Base-by-base conservation (phyloP, 163 green algal species). In the Scenedesmus sp. region DNA sequence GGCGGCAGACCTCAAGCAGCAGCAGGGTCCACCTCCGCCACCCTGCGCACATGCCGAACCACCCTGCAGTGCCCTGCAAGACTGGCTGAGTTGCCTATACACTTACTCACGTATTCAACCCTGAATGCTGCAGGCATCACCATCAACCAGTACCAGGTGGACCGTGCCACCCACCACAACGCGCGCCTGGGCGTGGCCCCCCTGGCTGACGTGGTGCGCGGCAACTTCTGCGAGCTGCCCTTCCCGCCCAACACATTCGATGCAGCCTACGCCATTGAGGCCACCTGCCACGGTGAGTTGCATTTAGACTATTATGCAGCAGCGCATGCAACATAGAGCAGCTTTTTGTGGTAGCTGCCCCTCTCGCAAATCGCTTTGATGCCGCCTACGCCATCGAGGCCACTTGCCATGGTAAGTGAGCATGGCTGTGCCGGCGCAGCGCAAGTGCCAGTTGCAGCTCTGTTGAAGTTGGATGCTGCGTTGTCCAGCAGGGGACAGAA, bases 91-190 rank as follows among this genome's bases (percentile, higher is more conserved):
- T 70, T 12, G 13, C 62, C 13, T 15, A 70, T 15, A 20, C 62
- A 70, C 62, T 70, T 15, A 70, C 62, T 70, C 62, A 70, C 62
- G 15, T 79, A n/a, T n/a, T 0, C 34, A 86, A 46, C 79, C 55
- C 52, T 9, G 70, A 86, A 46, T 54, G 16, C 52, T 9, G 70
- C 87, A 91, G 87, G 98, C 89, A 97, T 99, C 93, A 99, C 99
- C 89, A 99, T 99, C 96, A 99, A 99, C 91, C 95, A 98, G 88
- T 99, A 99, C 95, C 98, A 99, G 96, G 97, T 96, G 0, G 84
- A 95, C 59, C 93, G 95, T 59, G 98, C 96, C 23, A 96, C 94
- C 26, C 92, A 97, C 87, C 97, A 99, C 94, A 99, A 98, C 94
- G 26, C 93, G 3, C 96, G 95, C 92, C 95, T 97, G 88, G 97